Percentiles rank a stretch among this genome's conserved stretches.
Evolutionary conservation across 305 asterid species (phyloP).

Genomic region (Striga hermonthica): DNA sequence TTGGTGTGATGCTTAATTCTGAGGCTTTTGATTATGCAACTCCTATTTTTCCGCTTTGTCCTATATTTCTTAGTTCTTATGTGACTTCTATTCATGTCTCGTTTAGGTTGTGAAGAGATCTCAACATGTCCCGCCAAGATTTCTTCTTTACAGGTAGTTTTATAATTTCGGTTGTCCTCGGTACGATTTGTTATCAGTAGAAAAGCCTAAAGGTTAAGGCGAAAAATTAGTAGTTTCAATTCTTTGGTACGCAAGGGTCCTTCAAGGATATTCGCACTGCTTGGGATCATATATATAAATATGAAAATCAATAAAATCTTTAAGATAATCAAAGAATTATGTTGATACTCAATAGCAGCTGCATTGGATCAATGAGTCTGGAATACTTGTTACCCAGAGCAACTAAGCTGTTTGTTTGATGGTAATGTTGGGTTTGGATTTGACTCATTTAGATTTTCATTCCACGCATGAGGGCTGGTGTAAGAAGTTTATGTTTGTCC

Average conservation of each 20-base stretch:
- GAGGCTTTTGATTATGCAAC: constrained; percentile 22
- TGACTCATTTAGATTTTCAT: too few species aligned
- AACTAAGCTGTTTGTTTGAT: too few species aligned
- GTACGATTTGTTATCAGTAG: too few species aligned
- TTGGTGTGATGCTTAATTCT: constrained; percentile 28
- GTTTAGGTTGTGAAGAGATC: constrained; percentile 78
- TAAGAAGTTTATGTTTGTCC: too few species aligned
- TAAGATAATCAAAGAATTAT: background rate
- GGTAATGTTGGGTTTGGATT: too few species aligned
- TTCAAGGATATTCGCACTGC: too few species aligned
- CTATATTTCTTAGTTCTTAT: constrained; percentile 23
- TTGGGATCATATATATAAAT: too few species aligned
- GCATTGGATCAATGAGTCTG: background rate
- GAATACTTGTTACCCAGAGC: background rate
- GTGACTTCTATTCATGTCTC: constrained; percentile 26
- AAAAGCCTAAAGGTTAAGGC: too few species aligned
- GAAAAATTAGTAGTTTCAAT: too few species aligned
- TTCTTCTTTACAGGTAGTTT: constrained; percentile 70
- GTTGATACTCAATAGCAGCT: background rate
- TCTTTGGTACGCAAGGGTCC: too few species aligned
- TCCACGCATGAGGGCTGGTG: too few species aligned
- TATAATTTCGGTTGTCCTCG: background rate
- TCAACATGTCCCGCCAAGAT: constrained; percentile 65
- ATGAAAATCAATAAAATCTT: too few species aligned
- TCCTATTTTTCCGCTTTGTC: constrained; percentile 21